Conservation (phyloP, 495 filamentous ascomycete species). For the Penicillium cosmopolitanum region DNA sequence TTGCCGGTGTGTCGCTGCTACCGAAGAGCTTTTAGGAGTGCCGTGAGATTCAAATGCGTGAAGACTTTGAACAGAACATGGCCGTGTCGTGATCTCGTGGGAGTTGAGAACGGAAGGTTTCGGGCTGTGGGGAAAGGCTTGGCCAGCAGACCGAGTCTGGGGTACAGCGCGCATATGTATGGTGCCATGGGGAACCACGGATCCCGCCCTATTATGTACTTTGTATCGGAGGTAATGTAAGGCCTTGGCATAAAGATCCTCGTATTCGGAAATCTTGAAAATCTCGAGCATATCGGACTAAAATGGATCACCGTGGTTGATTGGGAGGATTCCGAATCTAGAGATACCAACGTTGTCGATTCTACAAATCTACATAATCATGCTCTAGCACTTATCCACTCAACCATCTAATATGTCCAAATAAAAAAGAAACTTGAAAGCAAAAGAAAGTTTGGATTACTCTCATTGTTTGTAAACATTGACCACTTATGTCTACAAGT, state of each 20-base stretch:
- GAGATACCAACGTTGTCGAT: too few relatives aligned
- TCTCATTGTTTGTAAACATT: too few relatives aligned
- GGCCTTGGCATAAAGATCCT: too few relatives aligned
- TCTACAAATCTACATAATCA: too few relatives aligned
- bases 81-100: too few relatives aligned
- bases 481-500: not conserved
- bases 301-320: too few relatives aligned
- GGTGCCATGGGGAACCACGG: not conserved
- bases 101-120: slow-evolving; percentile 5
- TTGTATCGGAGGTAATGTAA: not conserved
- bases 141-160: not conserved
- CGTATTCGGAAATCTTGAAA: not conserved
- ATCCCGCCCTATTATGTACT: not conserved
- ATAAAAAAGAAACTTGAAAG: too few relatives aligned
- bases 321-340: too few relatives aligned
- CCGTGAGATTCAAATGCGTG: not conserved
- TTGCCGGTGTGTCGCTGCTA: not conserved
- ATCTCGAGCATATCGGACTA: too few relatives aligned
- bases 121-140: slow-evolving; percentile 8
- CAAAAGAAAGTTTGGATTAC: too few relatives aligned
- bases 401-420: too few relatives aligned
- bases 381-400: too few relatives aligned
- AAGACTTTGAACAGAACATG: not conserved
- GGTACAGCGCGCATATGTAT: not conserved
- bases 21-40: not conserved